Conservation (phyloP, 2,329 filamentous ascomycete species). For the Trichoderma polysporum region DNA sequence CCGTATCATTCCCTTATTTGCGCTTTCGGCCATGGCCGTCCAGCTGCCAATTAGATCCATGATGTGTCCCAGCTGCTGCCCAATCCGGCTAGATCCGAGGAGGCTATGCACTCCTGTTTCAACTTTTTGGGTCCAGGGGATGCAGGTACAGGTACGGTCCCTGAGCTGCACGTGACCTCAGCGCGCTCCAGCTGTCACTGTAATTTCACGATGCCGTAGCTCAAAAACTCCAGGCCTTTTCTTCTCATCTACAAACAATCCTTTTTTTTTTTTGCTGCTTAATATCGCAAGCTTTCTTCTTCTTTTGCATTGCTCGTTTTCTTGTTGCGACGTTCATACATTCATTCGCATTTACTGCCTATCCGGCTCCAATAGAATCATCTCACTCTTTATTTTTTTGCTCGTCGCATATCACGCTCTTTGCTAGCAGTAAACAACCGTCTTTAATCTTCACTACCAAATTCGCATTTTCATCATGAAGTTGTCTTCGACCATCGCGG, state of each 20-base stretch:
- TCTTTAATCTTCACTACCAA: not conserved
- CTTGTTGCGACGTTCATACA: conserved; percentile 12
- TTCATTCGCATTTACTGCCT: conserved; percentile 9
- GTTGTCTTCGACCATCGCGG: conserved; percentile 39
- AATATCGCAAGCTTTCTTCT: conserved; percentile 5
- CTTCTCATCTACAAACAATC: not conserved
- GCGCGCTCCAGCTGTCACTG: not conserved
- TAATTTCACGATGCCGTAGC: conserved; percentile 16
- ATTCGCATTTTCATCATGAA: conserved; percentile 45
- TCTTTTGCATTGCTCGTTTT: conserved; percentile 15
- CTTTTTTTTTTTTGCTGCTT: not conserved
- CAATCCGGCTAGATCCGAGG: conserved; percentile 4
- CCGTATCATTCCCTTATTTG: conserved; percentile 5
- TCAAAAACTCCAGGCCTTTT: conserved; percentile 9
- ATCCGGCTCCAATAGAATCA: conserved; percentile 1
- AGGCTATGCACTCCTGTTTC: conserved; percentile 22
- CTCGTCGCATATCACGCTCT: conserved; percentile 6
- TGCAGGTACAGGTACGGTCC: conserved; percentile 13
- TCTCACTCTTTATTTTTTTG: not conserved
- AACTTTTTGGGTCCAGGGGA: conserved; percentile 56
- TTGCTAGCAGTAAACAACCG: not conserved
- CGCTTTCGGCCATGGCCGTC: not conserved
- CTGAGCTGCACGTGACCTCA: conserved; percentile 9
- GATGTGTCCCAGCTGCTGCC: not conserved
- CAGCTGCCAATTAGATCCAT: conserved; percentile 6